A percentile compares a stretch with the other conserved stretches of the same genome.
phyloP scores from a whole-genome alignment of 176 grass and related monocot genomes.

The Aegilops tauschii region DNA sequence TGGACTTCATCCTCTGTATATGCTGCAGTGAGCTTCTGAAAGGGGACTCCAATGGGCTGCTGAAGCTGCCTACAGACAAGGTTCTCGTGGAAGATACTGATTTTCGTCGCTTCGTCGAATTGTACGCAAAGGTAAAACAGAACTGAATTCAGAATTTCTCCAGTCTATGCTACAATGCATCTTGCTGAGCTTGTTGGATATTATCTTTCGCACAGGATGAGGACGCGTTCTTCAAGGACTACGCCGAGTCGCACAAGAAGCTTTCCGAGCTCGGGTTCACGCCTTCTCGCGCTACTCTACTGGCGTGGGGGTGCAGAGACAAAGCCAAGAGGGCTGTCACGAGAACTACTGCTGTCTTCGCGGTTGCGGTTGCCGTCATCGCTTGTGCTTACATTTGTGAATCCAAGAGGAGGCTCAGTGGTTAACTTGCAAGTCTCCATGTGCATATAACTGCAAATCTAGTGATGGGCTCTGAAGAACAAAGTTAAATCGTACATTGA shows the following conservation, averaged over 20 bases:
- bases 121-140: slow-evolving; percentile 47
- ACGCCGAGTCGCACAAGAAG: slow-evolving; percentile 60
- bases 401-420: slow-evolving; percentile 28
- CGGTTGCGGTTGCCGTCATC: slow-evolving; percentile 36
- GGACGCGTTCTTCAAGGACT: slow-evolving; percentile 61
- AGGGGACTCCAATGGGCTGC: slow-evolving; percentile 39
- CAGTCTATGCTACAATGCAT: neutral
- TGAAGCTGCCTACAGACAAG: slow-evolving; percentile 68
- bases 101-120: slow-evolving; percentile 43
- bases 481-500: neutral
- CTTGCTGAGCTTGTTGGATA: neutral
- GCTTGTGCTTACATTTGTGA: slow-evolving; percentile 33
- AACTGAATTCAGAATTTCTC: neutral
- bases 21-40: slow-evolving; percentile 55
- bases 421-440: neutral
- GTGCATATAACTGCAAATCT: neutral
- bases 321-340: neutral
- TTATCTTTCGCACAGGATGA: slow-evolving; percentile 31
- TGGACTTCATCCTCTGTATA: neutral
- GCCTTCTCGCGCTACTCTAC: slow-evolving; percentile 20
- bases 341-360: neutral
- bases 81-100: slow-evolving; percentile 42
- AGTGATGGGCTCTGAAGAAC: neutral
- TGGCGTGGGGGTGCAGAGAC: neutral
- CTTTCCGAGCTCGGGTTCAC: slow-evolving; percentile 65